Base-by-base conservation (phyloP, 805 yeast genomes). In the Cyberlindnera mycetangii region DNA sequence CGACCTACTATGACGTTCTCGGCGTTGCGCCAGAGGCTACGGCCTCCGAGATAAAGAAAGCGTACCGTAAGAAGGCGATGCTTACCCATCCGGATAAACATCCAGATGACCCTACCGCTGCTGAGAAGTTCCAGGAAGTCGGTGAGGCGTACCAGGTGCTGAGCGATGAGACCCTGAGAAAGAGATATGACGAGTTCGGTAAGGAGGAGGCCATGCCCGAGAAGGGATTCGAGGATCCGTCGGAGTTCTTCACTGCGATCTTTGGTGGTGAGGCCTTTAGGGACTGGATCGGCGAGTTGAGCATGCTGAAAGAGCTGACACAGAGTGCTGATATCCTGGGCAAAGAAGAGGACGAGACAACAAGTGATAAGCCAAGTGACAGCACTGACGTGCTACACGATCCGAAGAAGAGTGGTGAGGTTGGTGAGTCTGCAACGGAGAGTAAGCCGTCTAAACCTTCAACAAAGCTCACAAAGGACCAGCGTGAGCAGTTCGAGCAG, bases 21-120 rank as follows among this genome's bases (percentile, higher is more conserved):
- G 86, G 79, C 30, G 83, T 92, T 15, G 55, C 67, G 20, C 74
- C 82, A 17, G 76, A 76, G 11, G 97, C 97, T 16, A 75, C 85
- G 0, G 82, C 82, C 5, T 70, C 78, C 10, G 96, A 93, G 52
- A 87, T 93, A 65, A 93, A 93, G 66, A 89, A 89, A 63, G 96
- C 97, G 0, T 93, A 93, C 66, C 76, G 99, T 50, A 86, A 85
- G 62, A 81, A 81, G 64, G 98, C 98, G 7, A 85, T 92, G 65
- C 74, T 72, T 46, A 85, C 87, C 40, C 99, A 92, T 64, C 99
- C 99, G 1, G 99, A 93, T 64, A 93, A 93, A 70, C 89, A 92
- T 60, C 96, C 95, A n/a, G 82, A 85, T 58, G 95, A 93, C 62
- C 95, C 93, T 32, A 76, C 78, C 11, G 99, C 99, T 14, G 89